phyloP scores from a whole-genome alignment of 2,329 filamentous ascomycete species.

The Xylariaceae sp. region DNA sequence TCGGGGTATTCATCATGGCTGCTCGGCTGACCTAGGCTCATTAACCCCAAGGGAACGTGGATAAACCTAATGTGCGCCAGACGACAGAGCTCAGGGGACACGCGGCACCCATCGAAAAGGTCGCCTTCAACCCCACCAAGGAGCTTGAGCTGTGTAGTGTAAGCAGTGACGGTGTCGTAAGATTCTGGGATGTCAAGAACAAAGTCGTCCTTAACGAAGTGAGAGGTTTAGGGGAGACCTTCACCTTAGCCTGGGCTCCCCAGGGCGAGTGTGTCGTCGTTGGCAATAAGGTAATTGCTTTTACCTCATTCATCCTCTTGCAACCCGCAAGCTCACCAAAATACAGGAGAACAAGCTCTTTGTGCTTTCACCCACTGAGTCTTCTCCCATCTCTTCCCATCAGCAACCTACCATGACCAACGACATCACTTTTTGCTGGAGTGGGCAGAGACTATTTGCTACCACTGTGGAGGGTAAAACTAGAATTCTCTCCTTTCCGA shows the following conservation, averaged over 20 bases:
- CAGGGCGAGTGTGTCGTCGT: conserved; percentile 74
- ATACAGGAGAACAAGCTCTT: conserved; percentile 66
- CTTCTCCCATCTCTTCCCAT: conserved; percentile 62
- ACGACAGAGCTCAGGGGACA: conserved; percentile 79
- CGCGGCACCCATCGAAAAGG: conserved; percentile 70
- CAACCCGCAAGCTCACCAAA: conserved; percentile 8
- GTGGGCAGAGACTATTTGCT: conserved; percentile 72
- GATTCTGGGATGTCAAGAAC: conserved; percentile 81
- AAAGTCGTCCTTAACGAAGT: conserved; percentile 75
- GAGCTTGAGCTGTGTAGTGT: conserved; percentile 80
- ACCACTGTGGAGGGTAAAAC: conserved; percentile 75
- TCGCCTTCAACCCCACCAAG: conserved; percentile 78
- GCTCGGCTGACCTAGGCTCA: conserved; percentile 8
- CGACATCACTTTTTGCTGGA: conserved; percentile 76
- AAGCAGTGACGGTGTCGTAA: conserved; percentile 74
- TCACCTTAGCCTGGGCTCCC: conserved; percentile 76
- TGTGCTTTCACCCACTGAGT: conserved; percentile 65
- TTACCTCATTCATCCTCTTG: background rate
- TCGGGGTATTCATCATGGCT: background rate
- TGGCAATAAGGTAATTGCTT: conserved; percentile 69
- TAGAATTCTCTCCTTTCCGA: conserved; percentile 73
- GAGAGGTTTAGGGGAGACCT: conserved; percentile 69
- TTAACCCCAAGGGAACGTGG: conserved; percentile 69
- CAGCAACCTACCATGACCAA: conserved; percentile 72
- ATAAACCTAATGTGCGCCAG: conserved; percentile 74